Conservation (phyloP, 1,284 basidiomycete species). For the Cryptococcus sp. region DNA sequence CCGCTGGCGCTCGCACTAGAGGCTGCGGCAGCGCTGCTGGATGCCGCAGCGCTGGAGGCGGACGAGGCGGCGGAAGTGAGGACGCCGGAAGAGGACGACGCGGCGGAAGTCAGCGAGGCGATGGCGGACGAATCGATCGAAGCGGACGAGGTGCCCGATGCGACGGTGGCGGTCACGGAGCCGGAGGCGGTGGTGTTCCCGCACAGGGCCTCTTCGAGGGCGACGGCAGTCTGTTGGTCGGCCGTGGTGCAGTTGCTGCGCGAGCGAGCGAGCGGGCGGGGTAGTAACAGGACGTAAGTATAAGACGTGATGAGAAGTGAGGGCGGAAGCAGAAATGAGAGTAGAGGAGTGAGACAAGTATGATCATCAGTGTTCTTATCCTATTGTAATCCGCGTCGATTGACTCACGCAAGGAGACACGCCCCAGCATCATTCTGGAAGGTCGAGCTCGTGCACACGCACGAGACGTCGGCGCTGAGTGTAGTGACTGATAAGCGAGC, state of each 20-base stretch:
- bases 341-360: too few species aligned
- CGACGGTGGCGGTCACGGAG: conserved; percentile 24
- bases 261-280: conserved; percentile 5
- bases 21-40: conserved; percentile 12
- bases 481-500: neutral
- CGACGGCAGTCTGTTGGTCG: conserved; percentile 32
- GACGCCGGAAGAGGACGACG: conserved; percentile 9
- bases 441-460: conserved; percentile 40
- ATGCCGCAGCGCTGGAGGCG: conserved; percentile 9
- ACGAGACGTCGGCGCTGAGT: conserved; percentile 36
- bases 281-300: too few species aligned
- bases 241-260: conserved; percentile 37
- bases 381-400: neutral
- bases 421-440: conserved; percentile 41
- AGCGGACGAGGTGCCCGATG: conserved; percentile 21
- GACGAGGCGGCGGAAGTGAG: conserved; percentile 5
- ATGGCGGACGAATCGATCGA: conserved; percentile 20
- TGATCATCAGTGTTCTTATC: too few species aligned
- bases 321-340: too few species aligned
- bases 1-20: neutral
- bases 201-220: conserved; percentile 35
- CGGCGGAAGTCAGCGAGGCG: conserved; percentile 15
- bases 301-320: too few species aligned
- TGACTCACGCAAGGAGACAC: conserved; percentile 38
- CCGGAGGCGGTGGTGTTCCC: conserved; percentile 18